Base-by-base conservation (phyloP, 352 stramenopile species). In the Peronosclerospora sorghi region DNA sequence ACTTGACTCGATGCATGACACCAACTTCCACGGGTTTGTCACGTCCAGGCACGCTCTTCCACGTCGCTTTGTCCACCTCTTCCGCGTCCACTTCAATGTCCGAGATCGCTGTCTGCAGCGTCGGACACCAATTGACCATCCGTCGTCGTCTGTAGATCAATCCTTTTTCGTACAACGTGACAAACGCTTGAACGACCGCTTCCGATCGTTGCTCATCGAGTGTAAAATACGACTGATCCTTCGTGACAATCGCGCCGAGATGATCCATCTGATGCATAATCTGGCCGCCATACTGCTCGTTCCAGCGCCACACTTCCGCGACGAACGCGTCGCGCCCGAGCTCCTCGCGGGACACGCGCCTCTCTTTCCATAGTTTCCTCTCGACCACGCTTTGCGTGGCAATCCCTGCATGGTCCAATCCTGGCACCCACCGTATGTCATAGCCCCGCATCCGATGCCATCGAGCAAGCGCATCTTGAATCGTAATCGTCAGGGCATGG, bases 301-400 rank as follows among this genome's bases (percentile, higher is more conserved):
- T 98, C 96, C 96, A 99, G 46, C 96, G 74, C 95, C 96, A 99
- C 13, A 97, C 83, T 46, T 89, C 85, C 41, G 97, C 66, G 12
- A 99, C 68, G 57, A 99, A 99, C 41, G 87, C 83, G 29, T 98
- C 93, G 30, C 96, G 82, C 4, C 96, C 96, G 20, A 99, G 71
- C 54, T 99, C 95, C 60, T 98, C 93, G 37, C 83, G 73, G 7
- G 69, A 85, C 19, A 87, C 53, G 6, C 83, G 81, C 32, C 83
- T 58, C 49, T 98, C 91, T 64, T 98, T 98, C 51, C 88, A 82
- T 26, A 99, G 73, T 66, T 97, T 96, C 57, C 97, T 97, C 74
- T 99, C 97, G 4, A 99, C 97, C 0, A 99, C 96, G 35, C 85
- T 96, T 76, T 87, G 97, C 15, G 97, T 99, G 6, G 96, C 97